Evolutionary conservation across 73 alveolate genomes (phyloP).

Genomic region (Diophrys sp.): DNA sequence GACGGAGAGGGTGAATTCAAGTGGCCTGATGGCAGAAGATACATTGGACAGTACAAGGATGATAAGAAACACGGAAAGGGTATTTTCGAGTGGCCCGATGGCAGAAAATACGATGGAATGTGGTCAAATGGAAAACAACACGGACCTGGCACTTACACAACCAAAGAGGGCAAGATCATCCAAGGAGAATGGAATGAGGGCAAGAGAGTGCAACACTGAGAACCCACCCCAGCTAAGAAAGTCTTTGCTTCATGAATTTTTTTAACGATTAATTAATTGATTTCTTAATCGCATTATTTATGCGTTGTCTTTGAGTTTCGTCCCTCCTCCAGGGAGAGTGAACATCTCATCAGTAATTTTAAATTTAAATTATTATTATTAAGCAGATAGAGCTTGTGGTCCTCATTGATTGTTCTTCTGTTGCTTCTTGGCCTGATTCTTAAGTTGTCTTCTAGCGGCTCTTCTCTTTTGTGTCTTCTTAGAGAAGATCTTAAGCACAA

Average conservation of each 20-base stretch:
- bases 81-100: neutral
- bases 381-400: too few relatives aligned
- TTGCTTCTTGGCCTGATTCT: too few relatives aligned
- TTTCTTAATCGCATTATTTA: neutral
- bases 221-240: neutral
- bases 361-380: too few relatives aligned
- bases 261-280: neutral
- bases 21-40: constrained; percentile 1
- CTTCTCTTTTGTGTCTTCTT: too few relatives aligned
- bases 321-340: neutral
- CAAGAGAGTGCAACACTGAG: neutral
- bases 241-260: neutral
- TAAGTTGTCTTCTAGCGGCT: too few relatives aligned
- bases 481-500: too few relatives aligned
- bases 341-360: too few relatives aligned
- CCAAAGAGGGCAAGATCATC: neutral
- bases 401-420: too few relatives aligned
- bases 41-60: neutral
- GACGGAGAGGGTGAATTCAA: neutral
- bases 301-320: neutral
- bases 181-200: neutral
- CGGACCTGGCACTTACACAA: neutral
- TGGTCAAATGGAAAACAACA: neutral
- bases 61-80: neutral
- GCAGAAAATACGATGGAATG: neutral